These are phyloP conservation scores for Lipomyces sp. DNA, from an alignment of 805 yeast species.

Conservation along the genomic window DNA sequence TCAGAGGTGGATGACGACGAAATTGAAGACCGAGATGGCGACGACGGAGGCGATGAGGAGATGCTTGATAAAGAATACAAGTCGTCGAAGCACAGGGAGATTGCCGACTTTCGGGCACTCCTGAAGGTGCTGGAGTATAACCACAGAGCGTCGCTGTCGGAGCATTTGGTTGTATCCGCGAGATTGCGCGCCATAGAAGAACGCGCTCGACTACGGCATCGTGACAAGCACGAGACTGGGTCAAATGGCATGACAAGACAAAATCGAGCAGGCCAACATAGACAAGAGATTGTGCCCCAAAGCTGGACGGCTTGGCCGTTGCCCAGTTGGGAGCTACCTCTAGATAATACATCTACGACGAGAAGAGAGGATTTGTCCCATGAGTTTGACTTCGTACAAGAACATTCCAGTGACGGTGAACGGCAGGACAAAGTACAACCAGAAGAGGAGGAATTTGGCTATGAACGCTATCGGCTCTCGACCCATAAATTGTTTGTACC, in stretches of 20 bases:
- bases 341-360: not conserved
- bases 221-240: not conserved
- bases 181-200: constrained; percentile 7
- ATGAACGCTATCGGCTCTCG: constrained; percentile 19
- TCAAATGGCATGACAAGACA: not conserved
- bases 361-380: constrained; percentile 8
- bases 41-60: not conserved
- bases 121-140: constrained; percentile 17
- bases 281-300: constrained; percentile 2
- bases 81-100: constrained; percentile 16
- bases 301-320: constrained; percentile 30
- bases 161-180: constrained; percentile 26
- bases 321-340: constrained; percentile 10
- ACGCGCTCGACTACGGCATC: not conserved
- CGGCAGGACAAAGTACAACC: not conserved
- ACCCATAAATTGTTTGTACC: constrained; percentile 13
- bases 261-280: not conserved
- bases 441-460: constrained; percentile 7
- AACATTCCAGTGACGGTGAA: not conserved
- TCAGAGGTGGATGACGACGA: not conserved
- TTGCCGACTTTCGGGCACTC: constrained; percentile 21
- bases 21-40: constrained; percentile 2
- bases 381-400: not conserved
- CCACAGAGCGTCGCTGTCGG: constrained; percentile 20
- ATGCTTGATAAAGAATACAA: not conserved